phyloP scores from a whole-genome alignment of 306 rosid species.

The Cucurbita moschata region DNA sequence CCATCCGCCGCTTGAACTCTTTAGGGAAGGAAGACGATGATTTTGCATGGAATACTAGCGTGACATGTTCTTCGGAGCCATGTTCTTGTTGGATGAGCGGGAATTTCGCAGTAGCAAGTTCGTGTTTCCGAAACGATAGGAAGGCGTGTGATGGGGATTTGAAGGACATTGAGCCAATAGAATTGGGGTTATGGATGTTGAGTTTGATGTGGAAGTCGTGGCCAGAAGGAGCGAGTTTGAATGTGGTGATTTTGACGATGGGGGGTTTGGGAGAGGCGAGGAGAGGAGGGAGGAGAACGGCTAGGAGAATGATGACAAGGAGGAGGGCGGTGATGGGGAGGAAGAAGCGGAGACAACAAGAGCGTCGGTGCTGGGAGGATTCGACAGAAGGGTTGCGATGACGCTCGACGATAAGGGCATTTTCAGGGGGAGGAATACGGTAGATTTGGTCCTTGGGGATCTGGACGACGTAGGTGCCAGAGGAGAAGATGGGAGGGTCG shows the following conservation, averaged over 20 bases:
- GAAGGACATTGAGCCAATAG: slow-evolving; percentile 14
- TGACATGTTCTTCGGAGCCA: slow-evolving; percentile 1
- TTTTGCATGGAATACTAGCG: slow-evolving; percentile 2
- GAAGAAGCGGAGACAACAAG: not conserved
- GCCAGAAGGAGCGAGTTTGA: not conserved
- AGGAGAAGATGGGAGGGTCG: not conserved
- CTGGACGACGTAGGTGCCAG: slow-evolving; percentile 40
- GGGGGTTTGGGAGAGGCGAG: slow-evolving; percentile 21
- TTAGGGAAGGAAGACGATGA: slow-evolving; percentile 10
- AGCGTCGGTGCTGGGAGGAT: not conserved
- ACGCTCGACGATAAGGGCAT: slow-evolving; percentile 25
- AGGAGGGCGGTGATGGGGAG: not conserved
- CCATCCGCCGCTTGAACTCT: slow-evolving; percentile 20
- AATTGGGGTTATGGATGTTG: slow-evolving; percentile 18
- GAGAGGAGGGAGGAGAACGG: slow-evolving; percentile 10
- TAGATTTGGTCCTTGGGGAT: slow-evolving; percentile 64
- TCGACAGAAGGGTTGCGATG: not conserved
- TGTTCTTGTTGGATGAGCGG: slow-evolving; percentile 16
- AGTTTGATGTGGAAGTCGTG: slow-evolving; percentile 15
- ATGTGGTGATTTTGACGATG: slow-evolving; percentile 8
- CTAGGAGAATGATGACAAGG: not conserved
- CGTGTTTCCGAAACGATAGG: slow-evolving; percentile 14
- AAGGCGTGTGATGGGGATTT: slow-evolving; percentile 6
- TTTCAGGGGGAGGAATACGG: slow-evolving; percentile 36
- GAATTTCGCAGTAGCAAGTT: slow-evolving; percentile 23